A percentile compares a stretch with the other conserved stretches of the same genome.
These are phyloP conservation scores for Cantharellus anzutake DNA, from an alignment of 768 basidiomycete genomes.

Conservation along the genomic window DNA sequence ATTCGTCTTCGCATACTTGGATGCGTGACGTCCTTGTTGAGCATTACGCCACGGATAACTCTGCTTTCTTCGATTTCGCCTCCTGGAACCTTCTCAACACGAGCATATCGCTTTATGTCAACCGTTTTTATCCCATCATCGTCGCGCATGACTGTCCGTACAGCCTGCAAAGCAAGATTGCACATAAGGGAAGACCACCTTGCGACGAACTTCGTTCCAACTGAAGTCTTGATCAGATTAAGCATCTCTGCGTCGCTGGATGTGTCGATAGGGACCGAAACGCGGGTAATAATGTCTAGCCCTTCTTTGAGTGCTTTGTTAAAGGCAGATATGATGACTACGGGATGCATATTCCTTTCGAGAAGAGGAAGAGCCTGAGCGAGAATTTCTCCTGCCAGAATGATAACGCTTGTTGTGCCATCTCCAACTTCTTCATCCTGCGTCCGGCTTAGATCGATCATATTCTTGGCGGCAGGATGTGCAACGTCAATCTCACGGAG, in stretches of 20 bases:
- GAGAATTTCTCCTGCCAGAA: conserved; percentile 93
- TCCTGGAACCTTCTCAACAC: conserved; percentile 94
- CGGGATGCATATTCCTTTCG: conserved; percentile 94
- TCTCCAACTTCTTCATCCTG: conserved; percentile 99
- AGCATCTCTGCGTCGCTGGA: conserved; percentile 82
- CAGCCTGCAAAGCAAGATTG: conserved; percentile 77
- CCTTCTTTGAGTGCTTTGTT: conserved; percentile 90
- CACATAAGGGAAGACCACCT: conserved; percentile 99
- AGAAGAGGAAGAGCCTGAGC: conserved; percentile 86
- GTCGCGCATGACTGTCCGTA: conserved; percentile 69
- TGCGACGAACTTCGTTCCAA: conserved; percentile 93
- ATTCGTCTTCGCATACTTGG: conserved; percentile 91
- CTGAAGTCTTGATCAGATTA: conserved; percentile 90
- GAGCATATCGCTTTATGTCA: conserved; percentile 94
- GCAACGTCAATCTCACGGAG: conserved; percentile 97
- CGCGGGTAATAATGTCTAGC: conserved; percentile 67
- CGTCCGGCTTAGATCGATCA: conserved; percentile 95
- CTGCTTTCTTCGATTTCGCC: conserved; percentile 88
- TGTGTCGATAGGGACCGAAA: conserved; percentile 81
- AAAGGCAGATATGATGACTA: conserved; percentile 96
- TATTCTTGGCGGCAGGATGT: conserved; percentile 97
- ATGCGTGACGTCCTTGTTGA: conserved; percentile 98
- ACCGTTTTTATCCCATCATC: conserved; percentile 67
- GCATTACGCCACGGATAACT: conserved; percentile 81
- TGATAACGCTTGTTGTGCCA: conserved; percentile 96